Base-by-base conservation (phyloP, 495 filamentous ascomycete species). In the Coniosporium apollinis region DNA sequence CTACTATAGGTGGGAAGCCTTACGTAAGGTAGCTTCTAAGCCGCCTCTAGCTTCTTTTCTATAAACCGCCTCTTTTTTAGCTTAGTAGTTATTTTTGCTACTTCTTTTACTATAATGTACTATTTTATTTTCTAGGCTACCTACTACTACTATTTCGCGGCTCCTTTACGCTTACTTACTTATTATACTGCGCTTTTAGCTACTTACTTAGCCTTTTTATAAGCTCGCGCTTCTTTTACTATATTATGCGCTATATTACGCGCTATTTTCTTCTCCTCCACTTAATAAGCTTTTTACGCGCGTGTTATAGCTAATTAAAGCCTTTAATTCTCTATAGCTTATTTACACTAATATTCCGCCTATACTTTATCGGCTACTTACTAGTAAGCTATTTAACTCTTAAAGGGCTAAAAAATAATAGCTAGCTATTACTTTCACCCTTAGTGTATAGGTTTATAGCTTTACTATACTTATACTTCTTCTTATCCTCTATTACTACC, bases 121-220 rank as follows among this genome's bases (percentile, higher is more conserved):
- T 26, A 26, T 26, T 26, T 26, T n/a, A 7, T 26, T n/a, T 26
- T 26, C n/a, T 7, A 7, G n/a, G n/a, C n/a, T 7, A n/a, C 22
- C 6, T 26, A 7, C 22, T 26, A 26, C 6, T n/a, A n/a, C 22
- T 26, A 26, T 26, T 26, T 26, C n/a, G 22, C n/a, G n/a, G 22
- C n/a, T 26, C 22, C n/a, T 26, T 7, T 26, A 26, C 6, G 22
- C 22, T 26, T 26, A 26, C 22, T 26, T 26, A 26, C 22, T 26
- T 26, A 26, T 26, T 26, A 26, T n/a, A n/a, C 22, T 26, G n/a
- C n/a, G 6, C 22, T 26, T 26, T 26, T 26, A 26, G 22, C 22
- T 26, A n/a, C 22, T 26, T 26, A 26, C 22, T 26, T 26, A 26
- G 22, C 22, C n/a, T 26, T 26, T 26, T 26, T 26, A 26, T n/a